Evolutionary conservation across 2,329 filamentous ascomycete genomes (phyloP), one percentile per base, ranked within the genome.

Genomic region (Phaeosphaeria sp.): DNA sequence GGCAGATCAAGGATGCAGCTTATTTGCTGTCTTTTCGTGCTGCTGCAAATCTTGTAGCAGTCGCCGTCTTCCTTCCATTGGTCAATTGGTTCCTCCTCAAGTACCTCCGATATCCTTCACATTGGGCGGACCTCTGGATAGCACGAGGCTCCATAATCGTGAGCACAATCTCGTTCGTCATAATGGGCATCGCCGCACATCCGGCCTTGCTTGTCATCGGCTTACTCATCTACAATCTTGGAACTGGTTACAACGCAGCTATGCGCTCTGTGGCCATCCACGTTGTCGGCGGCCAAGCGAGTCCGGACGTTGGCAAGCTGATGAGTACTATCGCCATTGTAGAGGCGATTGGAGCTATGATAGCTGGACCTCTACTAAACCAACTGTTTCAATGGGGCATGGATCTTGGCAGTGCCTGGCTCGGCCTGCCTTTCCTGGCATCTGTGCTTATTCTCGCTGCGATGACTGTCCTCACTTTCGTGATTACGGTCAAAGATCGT

Each of bases 251-350:
- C 54, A 74, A 77, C 17, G 79, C 79, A 47, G 73, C 82, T 1
- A 79, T 81, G 56, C 78, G 82, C 6, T 80, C 80, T 0, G 66
- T 84, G 11, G 76, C 83, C 36, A 81, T 83, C 4, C 79, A 81
- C 5, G 72, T 83, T 7, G 78, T 84, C 17, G 76, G 81, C 25
- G 79, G 78, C 0, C 77, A 83, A 40, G 76, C 71, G 2, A 74
- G 72, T 18, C 71, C 70, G 1, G 61, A 84, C 52, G 79, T 81
- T 3, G 82, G 81, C 6, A 76, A 81, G 11, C 64, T 84, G 15
- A 84, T 82, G 64, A 81, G 81, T 4, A 76, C 82, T 1, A 78
- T 84, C 55, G 80, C 81, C 27, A 79, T 83, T 20, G 69, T 82
- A 3, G 80, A 83, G 59, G 77, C 78, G 17, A 65, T 83, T 9